A percentile compares a stretch with the other conserved stretches of the same genome.
Conservation (phyloP, 2,329 filamentous ascomycete genomes). For the Nemania sp. region DNA sequence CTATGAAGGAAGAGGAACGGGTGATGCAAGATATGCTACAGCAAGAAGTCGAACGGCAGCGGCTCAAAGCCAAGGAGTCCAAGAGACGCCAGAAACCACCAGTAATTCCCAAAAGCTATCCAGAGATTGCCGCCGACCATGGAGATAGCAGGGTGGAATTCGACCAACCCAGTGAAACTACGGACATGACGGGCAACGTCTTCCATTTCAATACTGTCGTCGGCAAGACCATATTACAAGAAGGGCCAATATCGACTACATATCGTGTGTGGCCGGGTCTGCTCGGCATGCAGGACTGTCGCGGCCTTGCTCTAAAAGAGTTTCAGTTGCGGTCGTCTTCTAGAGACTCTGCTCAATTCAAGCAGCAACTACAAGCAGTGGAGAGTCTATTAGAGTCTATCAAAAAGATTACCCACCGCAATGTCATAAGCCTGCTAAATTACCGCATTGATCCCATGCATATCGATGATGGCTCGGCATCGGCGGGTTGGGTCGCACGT, state of each 20-base stretch:
- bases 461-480: slow-evolving; percentile 44
- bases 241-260: slow-evolving; percentile 67
- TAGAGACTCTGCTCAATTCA: slow-evolving; percentile 66
- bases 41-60: slow-evolving; percentile 70
- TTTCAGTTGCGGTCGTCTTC: slow-evolving; percentile 60
- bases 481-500: slow-evolving; percentile 68
- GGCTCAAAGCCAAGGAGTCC: slow-evolving; percentile 64
- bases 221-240: slow-evolving; percentile 67
- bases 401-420: slow-evolving; percentile 74
- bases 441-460: slow-evolving; percentile 71
- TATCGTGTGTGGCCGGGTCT: slow-evolving; percentile 74
- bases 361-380: slow-evolving; percentile 74
- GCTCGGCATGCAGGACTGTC: slow-evolving; percentile 55
- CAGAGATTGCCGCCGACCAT: slow-evolving; percentile 39
- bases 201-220: slow-evolving; percentile 72
- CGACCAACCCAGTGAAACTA: slow-evolving; percentile 67
- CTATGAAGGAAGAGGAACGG: slow-evolving; percentile 69
- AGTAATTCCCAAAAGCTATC: slow-evolving; percentile 43
- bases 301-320: slow-evolving; percentile 75
- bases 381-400: slow-evolving; percentile 77
- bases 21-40: slow-evolving; percentile 71
- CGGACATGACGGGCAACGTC: slow-evolving; percentile 64
- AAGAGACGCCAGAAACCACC: slow-evolving; percentile 62
- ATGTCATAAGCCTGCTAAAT: slow-evolving; percentile 78
- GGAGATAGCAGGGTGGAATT: slow-evolving; percentile 57